Evolutionary conservation across 805 yeast species (phyloP).

Genomic region (Saturnispora zaruensis): DNA sequence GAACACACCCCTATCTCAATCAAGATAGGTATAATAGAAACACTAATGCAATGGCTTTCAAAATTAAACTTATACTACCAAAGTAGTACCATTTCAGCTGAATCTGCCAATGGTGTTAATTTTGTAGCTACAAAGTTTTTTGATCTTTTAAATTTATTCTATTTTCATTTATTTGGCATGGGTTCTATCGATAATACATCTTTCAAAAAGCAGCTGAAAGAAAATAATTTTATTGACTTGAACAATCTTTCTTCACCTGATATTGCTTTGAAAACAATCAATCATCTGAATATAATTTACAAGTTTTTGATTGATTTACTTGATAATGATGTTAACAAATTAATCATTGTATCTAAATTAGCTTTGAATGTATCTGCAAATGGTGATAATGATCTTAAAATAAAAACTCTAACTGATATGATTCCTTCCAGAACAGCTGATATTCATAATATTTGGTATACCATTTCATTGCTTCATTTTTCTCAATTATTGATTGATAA

Average conservation of each 20-base stretch:
- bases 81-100: constrained; percentile 21
- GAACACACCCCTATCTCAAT: constrained; percentile 11
- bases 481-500: constrained; percentile 22
- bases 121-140: constrained; percentile 26
- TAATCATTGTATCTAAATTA: constrained; percentile 25
- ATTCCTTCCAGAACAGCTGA: constrained; percentile 11
- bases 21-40: constrained; percentile 25
- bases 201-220: constrained; percentile 15
- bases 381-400: constrained; percentile 8
- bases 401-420: constrained; percentile 18
- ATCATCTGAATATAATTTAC: constrained; percentile 26
- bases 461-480: constrained; percentile 22
- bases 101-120: constrained; percentile 20
- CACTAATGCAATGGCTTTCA: constrained; percentile 25
- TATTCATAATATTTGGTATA: constrained; percentile 22
- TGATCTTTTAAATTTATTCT: constrained; percentile 20
- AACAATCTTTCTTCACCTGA: constrained; percentile 11
- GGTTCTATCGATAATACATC: constrained; percentile 10
- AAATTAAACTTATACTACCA: constrained; percentile 26
- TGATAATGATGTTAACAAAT: constrained; percentile 28
- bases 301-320: constrained; percentile 24
- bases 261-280: constrained; percentile 18
- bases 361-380: constrained; percentile 14
- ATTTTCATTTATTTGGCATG: constrained; percentile 20
- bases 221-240: constrained; percentile 12